Evolutionary conservation across 1,284 basidiomycete species (phyloP).

Genomic region (Cronartium quercuum): DNA sequence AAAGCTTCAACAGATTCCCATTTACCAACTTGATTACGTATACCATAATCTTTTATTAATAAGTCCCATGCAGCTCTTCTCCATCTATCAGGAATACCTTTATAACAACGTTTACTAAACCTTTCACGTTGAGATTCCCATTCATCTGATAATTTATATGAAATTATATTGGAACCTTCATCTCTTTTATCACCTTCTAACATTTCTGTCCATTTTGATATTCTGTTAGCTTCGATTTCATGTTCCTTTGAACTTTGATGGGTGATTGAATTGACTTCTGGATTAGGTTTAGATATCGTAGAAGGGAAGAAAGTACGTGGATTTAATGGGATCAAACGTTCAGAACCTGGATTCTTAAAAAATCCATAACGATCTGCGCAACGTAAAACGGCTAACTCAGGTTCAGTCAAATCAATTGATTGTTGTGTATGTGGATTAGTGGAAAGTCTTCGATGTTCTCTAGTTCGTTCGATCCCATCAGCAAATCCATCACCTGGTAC

Average conservation of each 20-base stretch:
- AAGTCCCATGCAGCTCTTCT: constrained; percentile 84
- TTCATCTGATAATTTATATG: constrained; percentile 63
- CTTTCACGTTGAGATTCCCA: constrained; percentile 55
- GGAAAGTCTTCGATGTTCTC: constrained; percentile 59
- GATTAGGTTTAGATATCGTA: constrained; percentile 54
- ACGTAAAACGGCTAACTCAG: constrained; percentile 64
- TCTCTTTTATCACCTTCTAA: constrained; percentile 55
- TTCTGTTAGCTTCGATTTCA: constrained; percentile 63
- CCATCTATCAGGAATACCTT: constrained; percentile 96
- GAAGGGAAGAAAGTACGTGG: constrained; percentile 62
- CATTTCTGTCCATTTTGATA: constrained; percentile 84
- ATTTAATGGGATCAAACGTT: constrained; percentile 66
- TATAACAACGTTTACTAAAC: constrained; percentile 69
- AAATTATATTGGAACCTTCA: constrained; percentile 65
- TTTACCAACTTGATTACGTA: constrained; percentile 28
- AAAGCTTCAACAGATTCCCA: constrained; percentile 39
- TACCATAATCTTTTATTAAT: constrained; percentile 51
- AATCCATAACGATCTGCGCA: constrained; percentile 85
- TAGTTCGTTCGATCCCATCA: constrained; percentile 83
- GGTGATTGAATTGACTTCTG: constrained; percentile 33
- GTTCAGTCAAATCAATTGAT: constrained; percentile 52
- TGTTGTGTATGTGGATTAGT: constrained; percentile 48
- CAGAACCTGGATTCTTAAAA: constrained; percentile 55
- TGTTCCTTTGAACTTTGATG: constrained; percentile 32
- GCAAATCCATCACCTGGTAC: constrained; percentile 86